phyloP scores from a whole-genome alignment of 2,329 filamentous ascomycete genomes.

The Xylaria sp. region DNA sequence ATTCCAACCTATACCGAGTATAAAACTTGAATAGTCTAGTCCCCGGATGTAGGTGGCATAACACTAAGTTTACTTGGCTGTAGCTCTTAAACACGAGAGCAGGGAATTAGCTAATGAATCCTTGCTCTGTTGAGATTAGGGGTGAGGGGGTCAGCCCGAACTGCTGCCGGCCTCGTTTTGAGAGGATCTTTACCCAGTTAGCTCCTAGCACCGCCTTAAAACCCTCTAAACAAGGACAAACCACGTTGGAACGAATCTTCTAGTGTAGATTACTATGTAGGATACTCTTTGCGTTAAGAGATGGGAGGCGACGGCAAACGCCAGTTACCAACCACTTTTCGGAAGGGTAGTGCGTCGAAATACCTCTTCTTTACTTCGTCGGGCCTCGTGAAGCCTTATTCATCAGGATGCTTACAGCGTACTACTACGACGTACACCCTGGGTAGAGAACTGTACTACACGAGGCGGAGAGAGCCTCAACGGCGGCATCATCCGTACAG shows the following conservation, averaged over 20 bases:
- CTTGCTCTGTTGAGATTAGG: slow-evolving; percentile 28
- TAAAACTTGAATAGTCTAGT: slow-evolving; percentile 10
- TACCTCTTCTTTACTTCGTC: background rate
- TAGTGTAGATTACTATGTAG: slow-evolving; percentile 1
- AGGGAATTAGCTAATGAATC: slow-evolving; percentile 10
- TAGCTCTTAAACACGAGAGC: slow-evolving; percentile 7
- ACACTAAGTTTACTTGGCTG: background rate
- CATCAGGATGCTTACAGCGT: too few species aligned
- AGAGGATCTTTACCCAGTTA: slow-evolving; percentile 13
- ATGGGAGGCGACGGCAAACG: background rate
- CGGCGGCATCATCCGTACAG: slow-evolving; percentile 8
- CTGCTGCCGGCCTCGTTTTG: background rate
- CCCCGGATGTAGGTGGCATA: background rate
- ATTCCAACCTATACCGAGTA: slow-evolving; percentile 2
- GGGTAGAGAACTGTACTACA: too few species aligned
- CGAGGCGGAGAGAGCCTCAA: slow-evolving; percentile 7
- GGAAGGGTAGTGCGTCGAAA: background rate
- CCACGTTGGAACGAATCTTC: background rate
- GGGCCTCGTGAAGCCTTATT: too few species aligned
- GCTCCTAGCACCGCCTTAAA: background rate
- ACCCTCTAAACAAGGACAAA: background rate
- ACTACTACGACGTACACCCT: too few species aligned
- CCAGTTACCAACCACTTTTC: background rate
- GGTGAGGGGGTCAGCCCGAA: slow-evolving; percentile 6
- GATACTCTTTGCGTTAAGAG: background rate